phyloP scores from a whole-genome alignment of 1,284 basidiomycete genomes.

The Ustilago curta region DNA sequence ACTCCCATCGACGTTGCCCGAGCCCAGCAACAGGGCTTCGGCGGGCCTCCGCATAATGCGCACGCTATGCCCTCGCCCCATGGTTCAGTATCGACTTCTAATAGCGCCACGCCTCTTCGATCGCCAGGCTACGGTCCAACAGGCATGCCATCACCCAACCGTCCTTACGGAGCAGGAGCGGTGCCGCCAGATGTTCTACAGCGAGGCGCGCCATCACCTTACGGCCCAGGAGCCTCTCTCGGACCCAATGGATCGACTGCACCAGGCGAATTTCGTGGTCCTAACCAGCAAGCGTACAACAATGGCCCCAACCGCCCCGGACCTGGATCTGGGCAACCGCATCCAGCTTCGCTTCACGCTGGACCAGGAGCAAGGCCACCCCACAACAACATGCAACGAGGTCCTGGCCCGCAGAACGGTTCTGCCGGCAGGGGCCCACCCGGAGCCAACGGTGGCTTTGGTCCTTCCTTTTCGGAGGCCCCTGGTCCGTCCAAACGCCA shows the following conservation, averaged over 20 bases:
- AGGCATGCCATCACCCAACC: constrained; percentile 29
- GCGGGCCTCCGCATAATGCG: background rate
- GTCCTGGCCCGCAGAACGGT: constrained; percentile 17
- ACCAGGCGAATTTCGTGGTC: constrained; percentile 11
- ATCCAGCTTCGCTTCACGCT: constrained; percentile 29
- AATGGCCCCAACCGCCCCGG: constrained; percentile 12
- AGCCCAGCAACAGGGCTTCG: constrained; percentile 31
- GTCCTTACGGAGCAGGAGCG: constrained; percentile 4
- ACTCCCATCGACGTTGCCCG: constrained; percentile 40
- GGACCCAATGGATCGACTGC: constrained; percentile 11
- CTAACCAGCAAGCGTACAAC: constrained; percentile 10
- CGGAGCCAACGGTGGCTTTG: constrained; percentile 21
- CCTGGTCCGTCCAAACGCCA: constrained; percentile 45
- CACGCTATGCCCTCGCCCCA: constrained; percentile 19
- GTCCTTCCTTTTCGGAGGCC: constrained; percentile 51
- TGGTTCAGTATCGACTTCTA: constrained; percentile 19
- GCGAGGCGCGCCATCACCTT: constrained; percentile 37
- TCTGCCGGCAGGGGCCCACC: constrained; percentile 21
- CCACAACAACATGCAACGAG: constrained; percentile 18
- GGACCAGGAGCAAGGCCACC: constrained; percentile 21
- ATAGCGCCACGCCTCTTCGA: constrained; percentile 41
- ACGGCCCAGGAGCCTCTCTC: constrained; percentile 21
- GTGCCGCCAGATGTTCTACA: constrained; percentile 45
- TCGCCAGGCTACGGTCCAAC: constrained; percentile 33
- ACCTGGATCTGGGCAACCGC: constrained; percentile 1